Evolutionary conservation across 2,329 filamentous ascomycete genomes (phyloP), one percentile per base, ranked within the genome.

Genomic region (Elsinoe perseae): DNA sequence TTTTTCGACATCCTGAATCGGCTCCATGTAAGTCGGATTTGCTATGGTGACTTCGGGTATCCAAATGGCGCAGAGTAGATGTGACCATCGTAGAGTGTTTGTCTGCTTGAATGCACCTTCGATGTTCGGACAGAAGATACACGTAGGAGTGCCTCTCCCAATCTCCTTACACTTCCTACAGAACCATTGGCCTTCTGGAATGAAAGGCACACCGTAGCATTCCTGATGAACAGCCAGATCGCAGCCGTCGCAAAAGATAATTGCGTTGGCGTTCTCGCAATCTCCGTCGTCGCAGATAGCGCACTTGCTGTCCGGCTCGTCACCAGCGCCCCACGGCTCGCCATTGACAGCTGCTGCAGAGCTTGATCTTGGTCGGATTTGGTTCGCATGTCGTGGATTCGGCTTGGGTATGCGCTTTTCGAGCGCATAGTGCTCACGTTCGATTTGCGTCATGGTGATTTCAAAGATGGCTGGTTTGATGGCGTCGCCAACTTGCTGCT

Each of bases 91-190:
- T 2, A 91, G 90, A 2, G 89, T 87, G 62, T 90, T 96, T 1
- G 93, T 97, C 72, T 97, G 93, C 70, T 98, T 98, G 76, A 98
- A 98, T 2, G 93, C 93, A 12, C 93, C 93, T 64, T 97, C 93
- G 1, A 88, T 93, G 68, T 97, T 97, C 1, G 93, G 93, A 67
- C 93, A 98, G 74, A 98, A 98, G 61, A 98, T 95, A 74, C 93
- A 98, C 10, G 89, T 95, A 83, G 91, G 90, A 64, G 92, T 86
- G 48, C 91, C 91, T 63, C 91, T 85, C 46, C 93, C 93, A 68
- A 96, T 92, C 60, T 96, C 79, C 73, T 96, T 91, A 73, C 93
- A 98, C 72, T 96, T 95, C 57, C 93, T 83, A 73, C 93, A 98
- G 48, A 96, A 80, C 93, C 93, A 98, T 71, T 98, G 93, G 16